phyloP scores from a whole-genome alignment of 192 early-diverging fungal species.

The Gorgonomyces haynaldii region DNA sequence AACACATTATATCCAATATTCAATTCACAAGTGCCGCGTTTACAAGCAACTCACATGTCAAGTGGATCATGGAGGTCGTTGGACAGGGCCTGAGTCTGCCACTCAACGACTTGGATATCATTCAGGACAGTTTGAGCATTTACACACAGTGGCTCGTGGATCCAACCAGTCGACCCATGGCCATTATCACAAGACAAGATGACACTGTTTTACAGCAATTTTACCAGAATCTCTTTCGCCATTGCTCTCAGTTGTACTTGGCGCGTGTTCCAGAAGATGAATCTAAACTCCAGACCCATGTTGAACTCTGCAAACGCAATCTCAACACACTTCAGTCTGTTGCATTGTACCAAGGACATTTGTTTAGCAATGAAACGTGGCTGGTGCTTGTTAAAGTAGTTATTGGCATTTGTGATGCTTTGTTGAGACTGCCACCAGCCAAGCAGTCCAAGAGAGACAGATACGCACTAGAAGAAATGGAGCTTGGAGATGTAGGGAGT shows the following conservation, averaged over 20 bases:
- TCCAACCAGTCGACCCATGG: constrained; percentile 41
- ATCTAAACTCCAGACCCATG: constrained; percentile 25
- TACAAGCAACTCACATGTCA: no score
- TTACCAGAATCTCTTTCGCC: constrained; percentile 65
- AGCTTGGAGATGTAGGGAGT: constrained; percentile 19
- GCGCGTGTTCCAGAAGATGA: constrained; percentile 22
- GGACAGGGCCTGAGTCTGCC: constrained; percentile 72
- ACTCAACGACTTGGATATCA: constrained; percentile 60
- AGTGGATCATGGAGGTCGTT: constrained; percentile 77
- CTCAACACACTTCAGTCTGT: constrained; percentile 51
- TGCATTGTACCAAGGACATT: constrained; percentile 42
- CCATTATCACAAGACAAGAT: constrained; percentile 26
- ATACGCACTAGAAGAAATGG: constrained; percentile 7
- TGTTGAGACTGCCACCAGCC: constrained; percentile 46
- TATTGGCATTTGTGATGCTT: constrained; percentile 60
- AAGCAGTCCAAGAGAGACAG: not conserved
- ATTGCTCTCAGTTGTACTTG: constrained; percentile 61
- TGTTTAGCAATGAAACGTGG: constrained; percentile 68
- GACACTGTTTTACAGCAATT: constrained; percentile 56
- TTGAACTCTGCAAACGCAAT: constrained; percentile 64
- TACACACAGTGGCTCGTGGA: constrained; percentile 71
- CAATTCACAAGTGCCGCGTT: no score
- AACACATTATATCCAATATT: no score
- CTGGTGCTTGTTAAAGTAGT: constrained; percentile 66
- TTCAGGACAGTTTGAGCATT: constrained; percentile 51